A percentile compares a stretch with the other conserved stretches of the same genome.
Conservation (phyloP, 2,329 filamentous ascomycete genomes). For the Paraphoma chrysanthemicola region DNA sequence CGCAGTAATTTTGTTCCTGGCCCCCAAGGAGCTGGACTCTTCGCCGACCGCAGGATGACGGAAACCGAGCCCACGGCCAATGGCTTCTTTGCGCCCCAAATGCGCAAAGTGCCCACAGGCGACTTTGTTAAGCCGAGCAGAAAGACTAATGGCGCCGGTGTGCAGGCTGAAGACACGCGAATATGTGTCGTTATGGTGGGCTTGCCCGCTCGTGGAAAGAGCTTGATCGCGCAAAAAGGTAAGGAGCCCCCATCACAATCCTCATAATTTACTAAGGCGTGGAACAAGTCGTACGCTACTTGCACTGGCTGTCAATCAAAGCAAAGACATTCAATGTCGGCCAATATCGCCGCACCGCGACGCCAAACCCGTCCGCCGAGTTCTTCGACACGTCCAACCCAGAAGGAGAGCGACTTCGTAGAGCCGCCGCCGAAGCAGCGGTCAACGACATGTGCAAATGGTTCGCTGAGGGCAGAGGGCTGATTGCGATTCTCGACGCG, state of each 20-base stretch:
- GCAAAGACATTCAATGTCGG: conserved; percentile 97
- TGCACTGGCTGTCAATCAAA: conserved; percentile 94
- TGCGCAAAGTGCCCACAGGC: conserved; percentile 50
- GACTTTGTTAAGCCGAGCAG: conserved; percentile 53
- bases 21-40: conserved; percentile 35
- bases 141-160: conserved; percentile 68
- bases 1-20: conserved; percentile 21
- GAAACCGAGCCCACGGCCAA: conserved; percentile 37
- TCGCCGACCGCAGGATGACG: conserved; percentile 30
- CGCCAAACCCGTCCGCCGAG: conserved; percentile 87
- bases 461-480: conserved; percentile 78
- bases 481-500: conserved; percentile 93
- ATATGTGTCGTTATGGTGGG: conserved; percentile 99
- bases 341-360: conserved; percentile 88
- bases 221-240: conserved; percentile 97
- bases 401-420: conserved; percentile 88
- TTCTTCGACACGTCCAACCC: conserved; percentile 94
- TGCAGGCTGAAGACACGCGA: conserved; percentile 92
- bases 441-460: conserved; percentile 93
- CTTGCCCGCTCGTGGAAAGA: conserved; percentile 93
- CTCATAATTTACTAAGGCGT: conserved; percentile 15
- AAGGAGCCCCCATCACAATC: conserved; percentile 32
- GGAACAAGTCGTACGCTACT: conserved; percentile 69
- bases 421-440: conserved; percentile 88
- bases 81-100: conserved; percentile 47